Base-by-base conservation (phyloP, 306 rosid genomes). In the Sicyos baderoa region DNA sequence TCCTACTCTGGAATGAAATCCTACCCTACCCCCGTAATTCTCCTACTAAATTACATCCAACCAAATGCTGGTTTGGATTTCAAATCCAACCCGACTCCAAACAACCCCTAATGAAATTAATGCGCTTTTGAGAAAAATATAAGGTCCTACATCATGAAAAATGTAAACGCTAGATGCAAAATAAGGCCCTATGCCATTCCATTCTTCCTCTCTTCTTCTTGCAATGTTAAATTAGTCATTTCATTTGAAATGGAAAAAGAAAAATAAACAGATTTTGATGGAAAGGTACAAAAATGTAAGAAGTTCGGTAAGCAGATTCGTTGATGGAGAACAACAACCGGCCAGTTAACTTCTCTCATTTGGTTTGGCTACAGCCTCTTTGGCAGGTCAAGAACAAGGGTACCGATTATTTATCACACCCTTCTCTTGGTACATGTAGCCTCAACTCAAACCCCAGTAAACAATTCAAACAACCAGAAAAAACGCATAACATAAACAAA, bases 271-370 rank as follows among this genome's bases (percentile, higher is more conserved):
- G 32, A 22, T 22, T 55, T 2, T 55, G 32, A 55, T 21, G 16
- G 32, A 40, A 63, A 40, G n/a, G 69, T 1, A 4, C 2, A 11
- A 18, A 66, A 76, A 79, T 89, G 83, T 91, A 51, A 81, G 87
- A 91, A 86, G 80, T 83, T 89, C 95, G 96, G 97, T 91, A 87
- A 89, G 90, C 96, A 91, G 92, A 89, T 77, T 19, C 49, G 80
- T 83, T 68, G 92, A 92, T 79, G 17, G 85, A 89, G 59, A 85
- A 32, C 97, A 77, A 85, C 79, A 79, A 78, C 82, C 94, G 94
- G 91, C 96, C 96, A 85, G 96, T 57, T n/a, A 91, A 85, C 88
- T 78, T 82, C 91, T 74, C 14, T 1, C 5, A 45, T 61, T 74
- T 25, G n/a, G 78, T 86, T 12, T 91, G 18, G 96, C 94, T 86